Evolutionary conservation across 2,329 filamentous ascomycete species (phyloP), one percentile per base, ranked within the genome.

Genomic region (Claviceps arundinis): DNA sequence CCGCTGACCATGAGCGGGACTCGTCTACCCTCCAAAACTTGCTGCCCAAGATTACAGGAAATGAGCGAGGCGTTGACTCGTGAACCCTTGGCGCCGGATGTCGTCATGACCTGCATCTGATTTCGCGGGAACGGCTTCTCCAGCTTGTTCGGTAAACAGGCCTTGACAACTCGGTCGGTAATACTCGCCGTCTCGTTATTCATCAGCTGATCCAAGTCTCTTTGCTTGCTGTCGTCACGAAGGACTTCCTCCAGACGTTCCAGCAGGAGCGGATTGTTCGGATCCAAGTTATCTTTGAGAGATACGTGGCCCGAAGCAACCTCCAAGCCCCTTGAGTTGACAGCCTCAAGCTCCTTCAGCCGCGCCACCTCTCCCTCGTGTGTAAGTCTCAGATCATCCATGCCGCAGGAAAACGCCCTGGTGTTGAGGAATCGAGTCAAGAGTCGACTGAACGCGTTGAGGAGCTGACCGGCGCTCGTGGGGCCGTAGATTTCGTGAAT

Each of bases 91-190:
- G 93, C 93, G 67, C 93, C 93, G 52, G 93, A 96, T 14, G 85
- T 86, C 22, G 93, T 98, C 93, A 98, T 98, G 58, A 87, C 82
- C 74, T 98, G 93, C 91, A 98, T 98, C 70, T 97, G 91, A 64
- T 98, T 98, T 64, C 85, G 85, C 1, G 93, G 93, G 68, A 98
- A 98, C 7, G 86, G 81, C 70, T 97, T 98, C 61, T 87, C 82
- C 30, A 98, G 78, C 43, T 87, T 89, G 19, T 73, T 70, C 0
- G 93, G 93, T 58, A 98, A 76, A 68, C 89, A 95, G 2, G 80
- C 78, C 47, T 75, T 75, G 9, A 90, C 95, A 45, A 97, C 84
- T 1, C 75, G 78, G 16, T 86, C 83, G 4, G 91, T 96, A 26
- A 98, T 78, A 3, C 77, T 69, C 13, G 75, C 74, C 49, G 82